Evolutionary conservation across 2,329 filamentous ascomycete species (phyloP), one percentile per base, ranked within the genome.

Genomic region (Colletotrichum orchidophilum): DNA sequence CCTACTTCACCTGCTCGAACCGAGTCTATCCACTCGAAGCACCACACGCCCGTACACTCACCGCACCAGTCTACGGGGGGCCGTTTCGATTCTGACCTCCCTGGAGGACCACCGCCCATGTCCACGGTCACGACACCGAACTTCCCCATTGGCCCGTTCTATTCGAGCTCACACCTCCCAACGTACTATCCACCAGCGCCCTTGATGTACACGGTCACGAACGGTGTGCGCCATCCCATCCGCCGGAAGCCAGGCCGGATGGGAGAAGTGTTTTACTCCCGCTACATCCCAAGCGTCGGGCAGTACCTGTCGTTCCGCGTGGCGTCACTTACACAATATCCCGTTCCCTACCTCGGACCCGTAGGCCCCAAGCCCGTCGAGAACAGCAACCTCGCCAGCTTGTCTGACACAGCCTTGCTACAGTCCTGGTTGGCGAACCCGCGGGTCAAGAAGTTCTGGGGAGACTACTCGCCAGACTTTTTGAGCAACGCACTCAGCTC

Each of bases 241-340:
- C 91, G 96, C 0, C 93, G 94, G 1, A 97, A 97, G 79, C 95
- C 96, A 0, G 94, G 95, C 1, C 91, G 94, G 3, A 95, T 97
- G 86, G 95, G 95, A 15, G 94, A 98, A 77, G 90, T 94, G 0
- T 96, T 99, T 77, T 99, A 99, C 80, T 92, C 91, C 0, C 92
- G 96, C 64, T 97, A 92, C 79, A 86, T 98, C 18, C 94, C 94
- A 0, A 96, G 92, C 57, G 84, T 95, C 2, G 89, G 89, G 6
- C 94, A 97, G 79, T 97, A 95, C 74, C 87, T 99, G 9, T 95
- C 94, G 0, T 97, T 99, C 82, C 91, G 96, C 24, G 91, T 96
- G 0, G 95, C 95, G 0, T 94, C 92, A 0, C 83, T 92, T 6
- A 92, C 92, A 39, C 80, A 88, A 1, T 87, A 88, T 58, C 87